Conservation (phyloP, 768 basidiomycete species). For the Boletus edulis region DNA sequence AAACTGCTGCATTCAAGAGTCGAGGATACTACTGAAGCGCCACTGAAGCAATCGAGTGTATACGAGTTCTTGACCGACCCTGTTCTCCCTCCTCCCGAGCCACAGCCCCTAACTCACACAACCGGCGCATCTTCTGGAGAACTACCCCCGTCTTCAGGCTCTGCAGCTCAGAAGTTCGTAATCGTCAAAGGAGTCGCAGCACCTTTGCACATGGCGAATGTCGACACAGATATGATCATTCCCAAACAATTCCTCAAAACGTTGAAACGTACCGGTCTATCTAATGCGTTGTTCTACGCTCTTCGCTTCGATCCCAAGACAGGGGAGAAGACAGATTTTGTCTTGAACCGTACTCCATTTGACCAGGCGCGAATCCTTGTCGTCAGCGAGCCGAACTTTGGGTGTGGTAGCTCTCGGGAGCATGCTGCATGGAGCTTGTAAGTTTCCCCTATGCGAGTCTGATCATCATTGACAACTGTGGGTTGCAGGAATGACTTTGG, state of each 20-base stretch:
- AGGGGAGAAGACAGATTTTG: slow-evolving; percentile 78
- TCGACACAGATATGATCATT: slow-evolving; percentile 94
- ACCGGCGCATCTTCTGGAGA: slow-evolving; percentile 27
- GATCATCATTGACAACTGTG: neutral
- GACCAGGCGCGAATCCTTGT: slow-evolving; percentile 76
- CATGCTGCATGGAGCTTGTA: slow-evolving; percentile 88
- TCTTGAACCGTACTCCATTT: slow-evolving; percentile 80
- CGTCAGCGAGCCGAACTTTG: slow-evolving; percentile 86
- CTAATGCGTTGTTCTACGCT: slow-evolving; percentile 79
- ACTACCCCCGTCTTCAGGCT: slow-evolving; percentile 44
- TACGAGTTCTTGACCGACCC: slow-evolving; percentile 78
- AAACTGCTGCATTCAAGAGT: slow-evolving; percentile 57
- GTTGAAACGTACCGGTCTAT: slow-evolving; percentile 84
- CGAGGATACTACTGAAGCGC: slow-evolving; percentile 41
- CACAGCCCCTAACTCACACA: slow-evolving; percentile 37
- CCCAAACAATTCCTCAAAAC: slow-evolving; percentile 95
- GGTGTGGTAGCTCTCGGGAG: slow-evolving; percentile 87
- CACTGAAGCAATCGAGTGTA: slow-evolving; percentile 60
- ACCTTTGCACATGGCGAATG: slow-evolving; percentile 78
- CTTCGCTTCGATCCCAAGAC: slow-evolving; percentile 76
- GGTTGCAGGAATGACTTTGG: slow-evolving; percentile 77
- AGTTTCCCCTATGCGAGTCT: slow-evolving; percentile 28
- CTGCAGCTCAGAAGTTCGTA: slow-evolving; percentile 60
- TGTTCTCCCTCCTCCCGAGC: slow-evolving; percentile 52
- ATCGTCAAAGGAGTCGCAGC: slow-evolving; percentile 73